Evolutionary conservation across 805 yeast genomes (phyloP), one percentile per base, ranked within the genome.

Genomic region (Candida krabiensis): DNA sequence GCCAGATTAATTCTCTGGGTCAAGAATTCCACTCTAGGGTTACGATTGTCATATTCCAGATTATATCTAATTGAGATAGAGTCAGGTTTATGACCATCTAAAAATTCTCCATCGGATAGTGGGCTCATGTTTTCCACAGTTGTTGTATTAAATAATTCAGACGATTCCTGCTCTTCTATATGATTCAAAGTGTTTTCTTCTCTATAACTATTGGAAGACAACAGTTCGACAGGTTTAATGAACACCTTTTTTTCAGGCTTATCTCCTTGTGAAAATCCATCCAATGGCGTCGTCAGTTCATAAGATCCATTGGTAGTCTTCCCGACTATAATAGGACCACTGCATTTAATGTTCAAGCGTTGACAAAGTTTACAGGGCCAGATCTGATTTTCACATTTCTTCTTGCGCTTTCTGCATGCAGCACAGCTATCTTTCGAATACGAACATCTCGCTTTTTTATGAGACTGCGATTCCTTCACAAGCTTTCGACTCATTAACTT

Each of bases 371-470:
- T 43, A 37, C 63, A 58, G 5, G 40, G 43, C 28, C 61, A 59
- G 28, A 47, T 38, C 8, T 33, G 39, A 32, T 58, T 59, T 33
- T 56, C 60, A 36, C 63, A 58, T 26, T 51, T 55, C 38, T 49
- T 49, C 43, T 50, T 56, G 22, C 56, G 40, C 33, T 39, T 40
- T 30, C 52, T 46, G 37, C 63, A 58, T 3, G 44, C 39, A 5
- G 19, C 11, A 37, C 61, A 58, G n/a, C 54, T 40, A 19, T 42
- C 32, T 17, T 56, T 37, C 35, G 46, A 29, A 19, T 37, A 38
- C 23, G 22, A 11, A 24, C 53, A 41, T 25, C 40, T 43, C 48
- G 13, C 30, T 45, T 22, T 35, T 30, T 31, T 31, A 36, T 19
- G 22, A 29, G 35, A 16, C n/a, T n/a, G 11, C 19, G 13, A 17